A percentile compares a stretch with the other conserved stretches of the same genome.
These are phyloP conservation scores for Bipolaris victoriae DNA, from an alignment of 2,329 filamentous ascomycete genomes.

Conservation along the genomic window DNA sequence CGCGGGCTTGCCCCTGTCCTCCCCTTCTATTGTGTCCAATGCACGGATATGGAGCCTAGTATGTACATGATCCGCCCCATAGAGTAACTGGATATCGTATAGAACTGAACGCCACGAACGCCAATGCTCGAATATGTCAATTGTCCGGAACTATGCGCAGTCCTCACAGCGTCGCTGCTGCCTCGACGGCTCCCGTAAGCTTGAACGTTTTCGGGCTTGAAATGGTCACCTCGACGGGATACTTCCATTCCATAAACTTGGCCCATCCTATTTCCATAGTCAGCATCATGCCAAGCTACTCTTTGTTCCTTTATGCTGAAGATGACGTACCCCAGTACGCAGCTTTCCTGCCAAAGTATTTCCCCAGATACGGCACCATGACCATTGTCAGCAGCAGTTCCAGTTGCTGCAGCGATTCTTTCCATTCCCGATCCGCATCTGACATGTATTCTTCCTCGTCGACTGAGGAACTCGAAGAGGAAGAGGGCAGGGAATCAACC, in stretches of 20 bases:
- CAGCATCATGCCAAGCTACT: slow-evolving; percentile 2
- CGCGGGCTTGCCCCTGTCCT: neutral
- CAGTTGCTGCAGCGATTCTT: slow-evolving; percentile 89
- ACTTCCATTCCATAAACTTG: slow-evolving; percentile 93
- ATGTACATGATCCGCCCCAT: slow-evolving; percentile 2
- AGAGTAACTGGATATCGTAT: neutral
- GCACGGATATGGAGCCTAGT: neutral
- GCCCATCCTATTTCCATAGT: slow-evolving; percentile 76
- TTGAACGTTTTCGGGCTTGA: slow-evolving; percentile 56
- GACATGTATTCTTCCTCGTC: slow-evolving; percentile 68
- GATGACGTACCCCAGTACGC: slow-evolving; percentile 86
- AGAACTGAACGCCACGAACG: slow-evolving; percentile 15
- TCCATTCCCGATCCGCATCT: slow-evolving; percentile 94
- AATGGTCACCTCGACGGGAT: slow-evolving; percentile 74
- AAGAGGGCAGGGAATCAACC: slow-evolving; percentile 58
- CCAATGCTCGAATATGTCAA: slow-evolving; percentile 17
- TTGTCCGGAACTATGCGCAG: neutral
- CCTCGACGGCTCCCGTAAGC: slow-evolving; percentile 54
- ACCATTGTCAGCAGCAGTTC: slow-evolving; percentile 95
- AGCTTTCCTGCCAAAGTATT: slow-evolving; percentile 92
- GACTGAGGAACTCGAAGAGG: slow-evolving; percentile 58
- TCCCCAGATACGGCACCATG: slow-evolving; percentile 89
- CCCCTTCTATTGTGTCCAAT: neutral
- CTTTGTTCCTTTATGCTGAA: neutral
- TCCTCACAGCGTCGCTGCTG: slow-evolving; percentile 51